phyloP scores from a whole-genome alignment of 78 protist species.

The Dictyostelium citrinum region DNA sequence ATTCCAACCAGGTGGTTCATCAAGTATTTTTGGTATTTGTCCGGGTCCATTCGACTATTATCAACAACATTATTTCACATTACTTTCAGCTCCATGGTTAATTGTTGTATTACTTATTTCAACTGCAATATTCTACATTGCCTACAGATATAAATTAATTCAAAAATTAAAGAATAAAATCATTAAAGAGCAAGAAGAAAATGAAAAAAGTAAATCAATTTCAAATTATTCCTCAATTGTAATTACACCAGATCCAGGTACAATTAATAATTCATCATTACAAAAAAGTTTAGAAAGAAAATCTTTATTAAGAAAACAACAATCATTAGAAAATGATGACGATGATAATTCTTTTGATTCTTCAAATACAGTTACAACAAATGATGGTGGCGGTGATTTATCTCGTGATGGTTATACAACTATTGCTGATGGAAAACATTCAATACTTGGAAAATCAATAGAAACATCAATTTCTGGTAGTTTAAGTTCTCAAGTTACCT shows the following conservation, averaged over 20 bases:
- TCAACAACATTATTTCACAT: constrained; percentile 26
- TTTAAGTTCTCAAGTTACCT: neutral
- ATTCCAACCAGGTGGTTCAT: neutral
- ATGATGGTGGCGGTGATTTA: neutral
- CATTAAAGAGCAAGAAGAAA: neutral
- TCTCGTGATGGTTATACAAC: neutral
- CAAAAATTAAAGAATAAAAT: neutral
- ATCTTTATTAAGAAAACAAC: neutral
- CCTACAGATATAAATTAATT: neutral
- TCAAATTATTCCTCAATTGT: neutral
- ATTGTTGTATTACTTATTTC: neutral
- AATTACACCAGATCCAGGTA: neutral
- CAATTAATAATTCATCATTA: neutral
- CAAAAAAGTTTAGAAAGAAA: neutral
- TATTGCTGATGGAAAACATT: neutral
- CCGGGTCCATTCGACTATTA: constrained; percentile 65
- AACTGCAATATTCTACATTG: neutral
- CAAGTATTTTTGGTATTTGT: constrained; percentile 25
- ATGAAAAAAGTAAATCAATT: neutral
- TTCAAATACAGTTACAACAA: neutral
- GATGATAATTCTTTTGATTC: neutral
- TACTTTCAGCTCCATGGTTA: constrained; percentile 4
- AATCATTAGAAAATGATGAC: neutral
- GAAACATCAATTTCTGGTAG: neutral
- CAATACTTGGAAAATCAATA: neutral